A percentile compares a stretch with the other conserved stretches of the same genome.
These are phyloP conservation scores for Lunularia cruciata DNA, from an alignment of 225 moss, liverwort and hornwort genomes.

Conservation along the genomic window DNA sequence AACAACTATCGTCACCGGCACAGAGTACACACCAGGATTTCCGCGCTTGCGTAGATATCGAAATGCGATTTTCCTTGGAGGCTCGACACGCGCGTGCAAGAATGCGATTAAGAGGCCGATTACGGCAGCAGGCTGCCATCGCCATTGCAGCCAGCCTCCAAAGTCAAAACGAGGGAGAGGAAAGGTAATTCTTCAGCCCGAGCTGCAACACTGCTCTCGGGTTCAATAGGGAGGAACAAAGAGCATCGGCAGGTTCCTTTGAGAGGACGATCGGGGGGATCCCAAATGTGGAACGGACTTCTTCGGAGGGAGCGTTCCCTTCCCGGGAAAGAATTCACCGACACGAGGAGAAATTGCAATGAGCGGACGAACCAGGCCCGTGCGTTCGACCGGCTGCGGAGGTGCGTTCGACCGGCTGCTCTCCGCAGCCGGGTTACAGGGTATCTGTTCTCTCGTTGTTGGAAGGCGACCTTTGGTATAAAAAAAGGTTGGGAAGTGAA, in stretches of 20 bases:
- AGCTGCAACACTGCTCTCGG: no score
- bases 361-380: background rate
- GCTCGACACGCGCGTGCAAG: slow-evolving; percentile 30
- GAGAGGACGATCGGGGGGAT: no score
- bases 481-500: background rate
- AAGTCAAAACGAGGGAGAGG: background rate
- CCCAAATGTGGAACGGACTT: background rate
- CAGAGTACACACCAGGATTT: slow-evolving; percentile 19
- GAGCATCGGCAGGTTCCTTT: no score
- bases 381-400: no score
- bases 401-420: no score
- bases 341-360: background rate
- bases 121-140: slow-evolving; percentile 31
- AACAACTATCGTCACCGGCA: background rate
- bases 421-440: no score
- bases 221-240: no score
- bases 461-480: background rate
- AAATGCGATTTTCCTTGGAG: slow-evolving; percentile 8
- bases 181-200: no score
- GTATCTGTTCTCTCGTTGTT: no score
- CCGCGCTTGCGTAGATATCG: background rate
- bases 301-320: background rate
- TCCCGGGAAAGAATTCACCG: background rate
- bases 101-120: slow-evolving; percentile 33
- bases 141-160: slow-evolving; percentile 32